Percentiles rank a stretch among this genome's conserved stretches.
Evolutionary conservation across 192 early-diverging fungal genomes (phyloP).

Genomic region (Podila horticola): DNA sequence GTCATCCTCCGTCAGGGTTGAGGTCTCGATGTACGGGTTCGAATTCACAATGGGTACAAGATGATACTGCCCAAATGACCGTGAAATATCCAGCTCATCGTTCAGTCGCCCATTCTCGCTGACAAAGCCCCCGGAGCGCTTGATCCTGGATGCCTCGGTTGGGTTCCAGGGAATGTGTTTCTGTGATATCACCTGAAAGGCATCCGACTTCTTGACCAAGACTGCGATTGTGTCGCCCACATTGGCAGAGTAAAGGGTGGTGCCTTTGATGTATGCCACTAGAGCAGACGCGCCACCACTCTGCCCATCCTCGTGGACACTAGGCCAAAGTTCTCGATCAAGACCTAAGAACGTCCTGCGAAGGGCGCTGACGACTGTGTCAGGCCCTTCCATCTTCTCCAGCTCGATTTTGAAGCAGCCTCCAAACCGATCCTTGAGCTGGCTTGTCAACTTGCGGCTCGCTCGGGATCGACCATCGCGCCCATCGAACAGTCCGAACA

Average conservation of each 20-base stretch:
- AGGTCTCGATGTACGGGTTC: slow-evolving; percentile 79
- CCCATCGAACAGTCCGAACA: slow-evolving; percentile 92
- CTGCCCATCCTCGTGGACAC: slow-evolving; percentile 48
- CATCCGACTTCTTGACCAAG: slow-evolving; percentile 76
- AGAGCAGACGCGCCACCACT: slow-evolving; percentile 80
- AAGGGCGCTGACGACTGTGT: slow-evolving; percentile 73
- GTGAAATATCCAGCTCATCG: slow-evolving; percentile 78
- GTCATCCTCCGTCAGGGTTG: slow-evolving; percentile 81
- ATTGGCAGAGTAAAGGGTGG: slow-evolving; percentile 85
- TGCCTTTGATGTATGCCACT: slow-evolving; percentile 81
- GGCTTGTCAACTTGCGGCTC: slow-evolving; percentile 63
- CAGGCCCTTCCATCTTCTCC: slow-evolving; percentile 68
- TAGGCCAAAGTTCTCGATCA: slow-evolving; percentile 76
- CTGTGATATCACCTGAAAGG: slow-evolving; percentile 72
- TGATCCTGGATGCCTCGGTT: slow-evolving; percentile 79
- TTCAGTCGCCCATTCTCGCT: slow-evolving; percentile 79
- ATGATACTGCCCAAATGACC: slow-evolving; percentile 90
- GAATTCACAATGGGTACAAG: slow-evolving; percentile 85
- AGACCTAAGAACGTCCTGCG: slow-evolving; percentile 86
- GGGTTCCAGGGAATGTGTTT: slow-evolving; percentile 78
- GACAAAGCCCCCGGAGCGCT: slow-evolving; percentile 83
- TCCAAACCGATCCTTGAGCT: slow-evolving; percentile 78
- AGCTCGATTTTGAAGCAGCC: slow-evolving; percentile 78
- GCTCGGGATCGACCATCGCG: slow-evolving; percentile 59
- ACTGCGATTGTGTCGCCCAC: slow-evolving; percentile 88